Evolutionary conservation across 164 flowering plant species (phyloP).

Genomic region (Sextonia rubra): DNA sequence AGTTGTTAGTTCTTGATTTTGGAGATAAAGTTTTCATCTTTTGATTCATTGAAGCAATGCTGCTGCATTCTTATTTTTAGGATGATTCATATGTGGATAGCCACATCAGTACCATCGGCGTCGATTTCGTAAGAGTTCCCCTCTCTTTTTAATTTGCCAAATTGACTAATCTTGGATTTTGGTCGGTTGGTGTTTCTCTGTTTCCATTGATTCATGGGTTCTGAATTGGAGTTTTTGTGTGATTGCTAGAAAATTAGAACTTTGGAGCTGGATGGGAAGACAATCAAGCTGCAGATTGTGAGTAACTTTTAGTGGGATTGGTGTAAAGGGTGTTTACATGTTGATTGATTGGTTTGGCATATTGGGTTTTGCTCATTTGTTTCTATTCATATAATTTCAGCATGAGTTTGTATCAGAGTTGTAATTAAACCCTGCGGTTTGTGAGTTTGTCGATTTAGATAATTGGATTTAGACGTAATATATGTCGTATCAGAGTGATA

Average conservation of each 20-base stretch:
- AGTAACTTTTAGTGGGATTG: slow-evolving; percentile 15
- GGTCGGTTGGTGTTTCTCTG: neutral
- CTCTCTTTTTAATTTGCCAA: neutral
- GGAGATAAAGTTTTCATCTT: neutral
- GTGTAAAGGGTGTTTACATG: too few relatives aligned
- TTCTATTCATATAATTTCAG: neutral
- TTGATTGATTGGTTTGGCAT: too few relatives aligned
- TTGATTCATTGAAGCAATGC: neutral
- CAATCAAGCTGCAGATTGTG: slow-evolving; percentile 64
- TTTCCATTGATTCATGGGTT: neutral
- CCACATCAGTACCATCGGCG: slow-evolving; percentile 70
- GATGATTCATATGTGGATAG: slow-evolving; percentile 76
- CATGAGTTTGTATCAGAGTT: neutral
- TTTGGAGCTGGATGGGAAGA: slow-evolving; percentile 59
- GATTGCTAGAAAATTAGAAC: slow-evolving; percentile 60
- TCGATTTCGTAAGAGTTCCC: slow-evolving; percentile 50
- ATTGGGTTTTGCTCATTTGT: too few relatives aligned
- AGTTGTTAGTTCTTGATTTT: neutral
- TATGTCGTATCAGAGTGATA: neutral
- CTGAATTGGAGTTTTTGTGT: neutral
- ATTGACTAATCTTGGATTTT: neutral
- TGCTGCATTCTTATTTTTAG: slow-evolving; percentile 21
- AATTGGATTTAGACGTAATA: too few relatives aligned
- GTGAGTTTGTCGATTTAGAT: too few relatives aligned
- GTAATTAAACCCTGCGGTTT: neutral